A percentile compares a stretch with the other conserved stretches of the same genome.
These are phyloP conservation scores for Pythium plurisporium DNA, from an alignment of 352 stramenopile species.

Conservation along the genomic window DNA sequence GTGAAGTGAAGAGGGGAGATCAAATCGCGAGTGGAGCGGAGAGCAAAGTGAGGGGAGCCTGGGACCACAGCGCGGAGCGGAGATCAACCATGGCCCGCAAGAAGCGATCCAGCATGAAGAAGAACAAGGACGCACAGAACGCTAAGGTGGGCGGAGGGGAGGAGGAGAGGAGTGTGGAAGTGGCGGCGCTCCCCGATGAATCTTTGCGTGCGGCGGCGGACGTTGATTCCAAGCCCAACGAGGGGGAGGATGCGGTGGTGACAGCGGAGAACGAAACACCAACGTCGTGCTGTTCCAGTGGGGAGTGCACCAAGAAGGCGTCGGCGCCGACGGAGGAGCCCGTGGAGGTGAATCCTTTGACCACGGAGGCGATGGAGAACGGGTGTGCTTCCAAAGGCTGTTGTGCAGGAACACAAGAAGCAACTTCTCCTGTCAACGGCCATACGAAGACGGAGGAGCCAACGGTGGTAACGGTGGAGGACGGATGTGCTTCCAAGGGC, in stretches of 20 bases:
- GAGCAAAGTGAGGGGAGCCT: too few relatives aligned
- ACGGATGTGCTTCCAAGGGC: constrained; percentile 3
- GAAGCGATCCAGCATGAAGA: constrained; percentile 7
- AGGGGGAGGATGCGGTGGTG: too few relatives aligned
- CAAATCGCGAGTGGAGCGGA: background rate
- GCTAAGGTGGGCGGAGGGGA: background rate
- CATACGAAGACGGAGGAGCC: background rate
- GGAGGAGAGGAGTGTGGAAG: too few relatives aligned
- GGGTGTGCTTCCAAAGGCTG: background rate
- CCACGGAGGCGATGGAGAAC: background rate
- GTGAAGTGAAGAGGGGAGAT: background rate
- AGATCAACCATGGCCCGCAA: constrained; percentile 10
- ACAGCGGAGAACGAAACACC: too few relatives aligned
- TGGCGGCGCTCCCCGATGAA: too few relatives aligned
- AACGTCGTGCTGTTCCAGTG: too few relatives aligned
- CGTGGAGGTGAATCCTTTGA: background rate
- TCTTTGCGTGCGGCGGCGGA: too few relatives aligned
- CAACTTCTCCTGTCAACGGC: background rate
- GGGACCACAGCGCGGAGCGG: background rate
- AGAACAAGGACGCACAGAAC: constrained; percentile 15
- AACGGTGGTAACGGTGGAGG: background rate
- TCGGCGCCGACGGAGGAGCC: background rate
- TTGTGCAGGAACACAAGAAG: background rate
- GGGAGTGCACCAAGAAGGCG: too few relatives aligned
- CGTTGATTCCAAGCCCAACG: too few relatives aligned